Conservation (phyloP, 805 yeast genomes). For the Teunomyces cretensis region DNA sequence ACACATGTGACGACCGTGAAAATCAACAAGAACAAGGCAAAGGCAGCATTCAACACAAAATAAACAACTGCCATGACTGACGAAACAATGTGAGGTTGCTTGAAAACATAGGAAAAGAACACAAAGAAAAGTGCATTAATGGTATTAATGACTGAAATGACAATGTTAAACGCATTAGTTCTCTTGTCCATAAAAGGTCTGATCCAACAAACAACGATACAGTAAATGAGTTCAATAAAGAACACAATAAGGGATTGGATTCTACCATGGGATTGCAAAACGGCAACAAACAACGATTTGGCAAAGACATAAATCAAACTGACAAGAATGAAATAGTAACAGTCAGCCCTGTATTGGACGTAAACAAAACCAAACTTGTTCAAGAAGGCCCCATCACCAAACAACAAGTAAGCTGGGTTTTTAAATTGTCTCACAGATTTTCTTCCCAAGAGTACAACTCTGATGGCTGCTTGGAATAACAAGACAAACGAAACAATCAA, state of each 20-base stretch:
- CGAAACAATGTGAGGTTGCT: conserved; percentile 83
- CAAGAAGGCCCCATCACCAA: conserved; percentile 76
- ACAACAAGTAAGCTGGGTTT: conserved; percentile 89
- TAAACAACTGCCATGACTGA: conserved; percentile 90
- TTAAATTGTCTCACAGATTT: conserved; percentile 70
- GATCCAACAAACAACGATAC: conserved; percentile 60
- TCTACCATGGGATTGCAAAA: conserved; percentile 77
- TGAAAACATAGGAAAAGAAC: conserved; percentile 83
- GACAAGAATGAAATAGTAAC: conserved; percentile 77
- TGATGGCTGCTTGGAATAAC: conserved; percentile 67
- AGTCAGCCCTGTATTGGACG: conserved; percentile 85
- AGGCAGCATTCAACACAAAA: conserved; percentile 84
- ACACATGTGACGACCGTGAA: conserved; percentile 87
- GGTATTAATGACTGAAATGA: conserved; percentile 75
- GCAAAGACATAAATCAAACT: conserved; percentile 63
- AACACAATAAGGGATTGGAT: conserved; percentile 78
- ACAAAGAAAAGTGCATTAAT: conserved; percentile 83
- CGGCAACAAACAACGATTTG: conserved; percentile 82
- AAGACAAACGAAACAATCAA: conserved; percentile 58
- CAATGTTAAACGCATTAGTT: conserved; percentile 90
- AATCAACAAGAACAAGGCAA: conserved; percentile 76
- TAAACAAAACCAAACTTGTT: conserved; percentile 91
- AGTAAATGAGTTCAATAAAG: conserved; percentile 70
- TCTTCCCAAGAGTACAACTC: conserved; percentile 74
- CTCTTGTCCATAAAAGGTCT: conserved; percentile 94